Base-by-base conservation (phyloP, 2,329 filamentous ascomycete species). In the Lachnellula arida region DNA sequence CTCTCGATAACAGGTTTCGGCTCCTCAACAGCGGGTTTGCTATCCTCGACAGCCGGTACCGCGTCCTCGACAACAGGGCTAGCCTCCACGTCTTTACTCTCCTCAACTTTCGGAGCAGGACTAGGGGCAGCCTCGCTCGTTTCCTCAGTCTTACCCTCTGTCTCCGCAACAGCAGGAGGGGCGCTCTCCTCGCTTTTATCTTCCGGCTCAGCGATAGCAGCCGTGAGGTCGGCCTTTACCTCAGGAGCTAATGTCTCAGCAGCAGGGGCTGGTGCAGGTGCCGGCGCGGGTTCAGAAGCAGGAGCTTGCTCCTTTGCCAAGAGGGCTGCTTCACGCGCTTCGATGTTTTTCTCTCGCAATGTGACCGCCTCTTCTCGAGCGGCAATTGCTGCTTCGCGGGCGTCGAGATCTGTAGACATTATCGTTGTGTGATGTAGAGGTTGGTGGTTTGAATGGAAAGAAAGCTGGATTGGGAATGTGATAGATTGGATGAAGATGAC, bases 401-500 rank as follows among this genome's bases (percentile, higher is more conserved):
- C 50, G 22, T 57, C 50, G 55, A 57, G 22, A 8, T 57, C 55
- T 44, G 42, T 12, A 22, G 55, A 53, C 55, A 57, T 57, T 57
- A 46, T 22, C 1, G 19, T 12, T 44, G 42, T 40, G 11, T 44
- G 11, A 12, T 44, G 11, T 44, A 8, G n/a, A 11, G 12, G 15
- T 15, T 17, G 17, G 25, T 44, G 19, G 9, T 19, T 11, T 25
- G 8, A 44, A 25, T 15, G 39, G 15, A 48, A 39, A 8, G 49
- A 5, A 39, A 42, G 28, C 19, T 15, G 12, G 39, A 17, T 22
- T n/a, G 49, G 32, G n/a, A 23, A 2, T 40, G 44, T 37, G 35
- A 42, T 51, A n/a, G 34, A 23, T 11, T 51, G 40, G 35, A 19
- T 51, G 32, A n/a, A 12, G 25, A 23, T 6, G 37, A 51, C 7